Evolutionary conservation across 345 rosid species (phyloP).

Genomic region (Salix udensis): DNA sequence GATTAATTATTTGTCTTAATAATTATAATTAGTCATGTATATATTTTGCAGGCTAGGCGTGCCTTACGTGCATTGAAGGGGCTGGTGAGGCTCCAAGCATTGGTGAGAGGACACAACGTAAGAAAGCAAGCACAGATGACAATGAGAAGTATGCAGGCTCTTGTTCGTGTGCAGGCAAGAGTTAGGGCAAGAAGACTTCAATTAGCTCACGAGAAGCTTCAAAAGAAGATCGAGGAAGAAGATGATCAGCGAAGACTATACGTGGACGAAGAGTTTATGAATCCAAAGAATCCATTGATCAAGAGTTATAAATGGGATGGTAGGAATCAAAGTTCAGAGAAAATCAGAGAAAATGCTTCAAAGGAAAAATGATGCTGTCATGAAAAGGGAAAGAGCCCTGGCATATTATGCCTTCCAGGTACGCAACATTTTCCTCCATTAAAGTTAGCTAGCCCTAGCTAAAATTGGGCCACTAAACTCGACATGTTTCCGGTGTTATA

Average conservation of each 20-base stretch:
- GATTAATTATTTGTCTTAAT: not conserved
- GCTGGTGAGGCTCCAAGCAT: constrained; percentile 85
- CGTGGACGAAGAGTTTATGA: not conserved
- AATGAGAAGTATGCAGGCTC: constrained; percentile 96
- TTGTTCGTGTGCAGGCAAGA: constrained; percentile 88
- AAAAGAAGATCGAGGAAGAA: constrained; percentile 25
- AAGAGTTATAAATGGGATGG: constrained; percentile 34
- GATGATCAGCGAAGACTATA: constrained; percentile 11
- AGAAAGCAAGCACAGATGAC: constrained; percentile 96
- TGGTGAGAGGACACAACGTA: constrained; percentile 92
- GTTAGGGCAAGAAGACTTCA: constrained; percentile 79
- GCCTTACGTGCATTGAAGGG: constrained; percentile 92
- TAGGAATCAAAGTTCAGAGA: constrained; percentile 39
- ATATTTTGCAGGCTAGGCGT: constrained; percentile 61
- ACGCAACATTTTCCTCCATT: not conserved
- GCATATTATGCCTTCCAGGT: constrained; percentile 92
- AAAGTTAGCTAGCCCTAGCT: not conserved
- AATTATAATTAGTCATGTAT: not conserved
- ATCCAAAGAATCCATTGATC: constrained; percentile 29
- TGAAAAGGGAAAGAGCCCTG: constrained; percentile 82
- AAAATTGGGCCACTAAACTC: not conserved
- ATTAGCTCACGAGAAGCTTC: constrained; percentile 49
- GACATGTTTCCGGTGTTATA: too few species aligned
- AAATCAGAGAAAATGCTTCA: constrained; percentile 37
- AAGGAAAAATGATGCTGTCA: constrained; percentile 53